Evolutionary conservation across 2,329 filamentous ascomycete species (phyloP).

Genomic region (Sporothrix inflata): DNA sequence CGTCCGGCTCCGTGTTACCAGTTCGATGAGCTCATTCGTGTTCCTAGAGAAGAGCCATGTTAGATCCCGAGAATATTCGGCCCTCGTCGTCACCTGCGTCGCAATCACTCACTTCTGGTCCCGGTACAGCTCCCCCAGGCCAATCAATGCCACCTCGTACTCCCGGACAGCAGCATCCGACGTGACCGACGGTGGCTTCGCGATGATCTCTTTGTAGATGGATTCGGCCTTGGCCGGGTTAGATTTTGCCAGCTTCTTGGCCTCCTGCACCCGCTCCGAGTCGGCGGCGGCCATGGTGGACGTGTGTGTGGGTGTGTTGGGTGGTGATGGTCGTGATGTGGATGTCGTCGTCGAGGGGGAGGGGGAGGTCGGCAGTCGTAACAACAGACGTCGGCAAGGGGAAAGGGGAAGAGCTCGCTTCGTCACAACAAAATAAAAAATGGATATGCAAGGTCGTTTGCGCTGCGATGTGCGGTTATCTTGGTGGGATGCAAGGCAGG

Average conservation of each 20-base stretch:
- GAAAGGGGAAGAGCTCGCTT: background rate
- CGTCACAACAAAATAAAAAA: background rate
- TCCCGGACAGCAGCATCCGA: conserved; percentile 84
- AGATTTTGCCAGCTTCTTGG: conserved; percentile 78
- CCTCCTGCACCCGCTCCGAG: conserved; percentile 77
- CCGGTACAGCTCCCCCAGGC: conserved; percentile 88
- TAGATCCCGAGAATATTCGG: conserved; percentile 37
- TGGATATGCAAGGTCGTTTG: background rate
- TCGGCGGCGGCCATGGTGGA: conserved; percentile 59
- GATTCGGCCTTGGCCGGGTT: conserved; percentile 83
- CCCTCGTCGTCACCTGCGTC: conserved; percentile 21
- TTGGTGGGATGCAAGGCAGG: conserved; percentile 1
- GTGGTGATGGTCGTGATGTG: background rate
- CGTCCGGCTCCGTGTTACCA: conserved; percentile 87
- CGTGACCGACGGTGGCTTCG: conserved; percentile 79
- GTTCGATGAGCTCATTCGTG: conserved; percentile 80
- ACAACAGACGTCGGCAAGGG: background rate
- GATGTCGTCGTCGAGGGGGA: background rate
- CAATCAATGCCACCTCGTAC: conserved; percentile 87
- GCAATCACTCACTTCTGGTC: conserved; percentile 71
- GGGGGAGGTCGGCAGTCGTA: background rate
- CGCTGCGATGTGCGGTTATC: background rate
- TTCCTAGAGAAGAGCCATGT: conserved; percentile 55
- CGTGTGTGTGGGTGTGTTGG: background rate
- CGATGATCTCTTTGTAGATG: conserved; percentile 87